Conservation (phyloP, 2,329 filamentous ascomycete species). For the Phialocephala subalpina region DNA sequence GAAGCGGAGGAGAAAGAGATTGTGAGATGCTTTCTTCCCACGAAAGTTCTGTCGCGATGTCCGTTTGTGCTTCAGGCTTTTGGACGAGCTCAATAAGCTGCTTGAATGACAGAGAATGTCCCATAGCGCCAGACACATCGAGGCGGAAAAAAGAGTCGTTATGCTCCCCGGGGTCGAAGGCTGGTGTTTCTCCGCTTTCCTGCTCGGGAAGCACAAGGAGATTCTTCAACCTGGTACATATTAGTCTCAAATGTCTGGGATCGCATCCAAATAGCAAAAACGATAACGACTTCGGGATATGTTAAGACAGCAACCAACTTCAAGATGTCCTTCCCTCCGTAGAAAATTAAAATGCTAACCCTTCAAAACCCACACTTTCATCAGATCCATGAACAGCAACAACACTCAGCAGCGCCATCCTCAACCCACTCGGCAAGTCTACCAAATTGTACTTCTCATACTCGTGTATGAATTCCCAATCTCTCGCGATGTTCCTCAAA, state of each 20-base stretch:
- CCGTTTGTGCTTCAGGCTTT: constrained; percentile 21
- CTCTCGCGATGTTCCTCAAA: constrained; percentile 57
- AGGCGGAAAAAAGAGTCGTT: constrained; percentile 60
- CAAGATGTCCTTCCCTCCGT: neutral
- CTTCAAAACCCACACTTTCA: constrained; percentile 58
- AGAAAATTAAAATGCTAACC: constrained; percentile 37
- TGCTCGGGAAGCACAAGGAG: constrained; percentile 50
- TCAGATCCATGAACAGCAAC: constrained; percentile 52
- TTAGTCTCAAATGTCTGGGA: neutral
- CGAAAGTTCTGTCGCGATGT: constrained; percentile 26
- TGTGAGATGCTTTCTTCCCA: constrained; percentile 40
- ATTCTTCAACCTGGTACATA: constrained; percentile 46
- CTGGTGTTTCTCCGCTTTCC: constrained; percentile 34
- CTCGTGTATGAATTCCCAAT: constrained; percentile 63
- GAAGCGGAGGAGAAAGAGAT: constrained; percentile 46
- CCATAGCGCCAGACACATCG: constrained; percentile 61
- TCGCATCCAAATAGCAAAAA: neutral
- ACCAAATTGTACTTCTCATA: constrained; percentile 66
- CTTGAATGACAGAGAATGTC: constrained; percentile 58
- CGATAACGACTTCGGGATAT: no score
- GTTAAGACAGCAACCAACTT: no score
- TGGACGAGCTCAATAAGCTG: constrained; percentile 59
- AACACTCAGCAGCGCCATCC: constrained; percentile 59
- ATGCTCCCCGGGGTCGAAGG: constrained; percentile 31
- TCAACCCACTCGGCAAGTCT: constrained; percentile 60